phyloP scores from a whole-genome alignment of 192 early-diverging fungal species.

The Coemansia sp. region DNA sequence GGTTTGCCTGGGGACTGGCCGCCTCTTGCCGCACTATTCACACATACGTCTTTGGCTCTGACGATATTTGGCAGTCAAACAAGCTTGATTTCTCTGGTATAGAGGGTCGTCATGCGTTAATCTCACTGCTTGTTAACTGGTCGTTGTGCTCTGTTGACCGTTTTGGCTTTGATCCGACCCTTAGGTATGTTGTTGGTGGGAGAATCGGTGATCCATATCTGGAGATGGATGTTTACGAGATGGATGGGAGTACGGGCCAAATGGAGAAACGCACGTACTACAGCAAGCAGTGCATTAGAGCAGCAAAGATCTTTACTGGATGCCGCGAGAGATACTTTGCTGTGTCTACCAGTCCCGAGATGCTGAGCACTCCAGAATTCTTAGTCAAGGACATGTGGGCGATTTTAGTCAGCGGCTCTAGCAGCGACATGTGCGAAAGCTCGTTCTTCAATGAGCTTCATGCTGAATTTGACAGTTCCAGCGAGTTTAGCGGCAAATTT shows the following conservation, averaged over 20 bases:
- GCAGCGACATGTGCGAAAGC: too few species aligned
- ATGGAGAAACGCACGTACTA: not conserved
- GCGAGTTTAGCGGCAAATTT: too few species aligned
- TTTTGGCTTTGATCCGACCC: conserved; percentile 14
- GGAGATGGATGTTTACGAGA: not conserved
- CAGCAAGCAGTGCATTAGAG: not conserved
- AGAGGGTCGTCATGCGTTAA: not conserved
- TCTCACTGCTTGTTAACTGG: conserved; percentile 12
- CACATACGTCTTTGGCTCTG: not conserved
- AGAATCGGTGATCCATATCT: not conserved
- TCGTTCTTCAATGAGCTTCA: not conserved
- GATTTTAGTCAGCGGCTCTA: too few species aligned
- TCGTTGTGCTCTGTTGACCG: conserved; percentile 11
- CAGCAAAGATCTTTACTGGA: not conserved
- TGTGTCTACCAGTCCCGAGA: too few species aligned
- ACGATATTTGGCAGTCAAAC: not conserved
- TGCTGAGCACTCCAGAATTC: too few species aligned
- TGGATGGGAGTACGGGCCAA: not conserved
- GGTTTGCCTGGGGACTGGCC: conserved; percentile 20
- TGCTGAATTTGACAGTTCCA: not conserved
- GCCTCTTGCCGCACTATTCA: not conserved
- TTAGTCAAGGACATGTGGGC: too few species aligned
- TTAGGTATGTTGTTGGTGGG: not conserved
- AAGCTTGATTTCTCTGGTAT: not conserved
- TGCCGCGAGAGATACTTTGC: conserved; percentile 8